Percentiles rank a stretch among this genome's conserved stretches.
These are phyloP conservation scores for Nasturtium officinale DNA, from an alignment of 345 rosid genomes.

Conservation along the genomic window DNA sequence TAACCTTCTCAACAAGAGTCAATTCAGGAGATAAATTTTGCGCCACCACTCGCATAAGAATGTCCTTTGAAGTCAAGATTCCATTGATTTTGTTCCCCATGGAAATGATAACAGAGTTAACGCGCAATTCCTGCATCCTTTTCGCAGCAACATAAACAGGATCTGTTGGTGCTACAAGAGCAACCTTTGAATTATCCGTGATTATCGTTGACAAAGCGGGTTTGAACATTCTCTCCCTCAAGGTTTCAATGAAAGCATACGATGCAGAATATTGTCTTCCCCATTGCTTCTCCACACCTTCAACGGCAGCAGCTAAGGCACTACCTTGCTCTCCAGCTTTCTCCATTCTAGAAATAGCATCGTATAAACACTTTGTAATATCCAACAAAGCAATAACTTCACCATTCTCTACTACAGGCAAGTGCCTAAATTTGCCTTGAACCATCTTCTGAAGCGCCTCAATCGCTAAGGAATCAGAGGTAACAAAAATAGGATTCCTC, in stretches of 20 bases:
- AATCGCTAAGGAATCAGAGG: conserved; percentile 80
- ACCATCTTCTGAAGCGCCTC: conserved; percentile 99
- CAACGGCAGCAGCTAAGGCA: conserved; percentile 97
- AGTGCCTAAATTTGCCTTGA: conserved; percentile 95
- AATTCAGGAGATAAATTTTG: conserved; percentile 87
- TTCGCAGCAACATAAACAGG: conserved; percentile 90
- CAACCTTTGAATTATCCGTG: conserved; percentile 73
- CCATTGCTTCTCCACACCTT: conserved; percentile 97
- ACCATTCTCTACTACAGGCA: conserved; percentile 98
- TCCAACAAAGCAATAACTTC: conserved; percentile 97
- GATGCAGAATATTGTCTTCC: conserved; percentile 82
- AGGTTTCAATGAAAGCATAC: conserved; percentile 80
- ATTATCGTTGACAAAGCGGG: conserved; percentile 88
- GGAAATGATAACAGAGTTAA: conserved; percentile 73
- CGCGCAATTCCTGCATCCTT: conserved; percentile 76
- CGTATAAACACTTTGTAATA: conserved; percentile 92
- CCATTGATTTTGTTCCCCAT: conserved; percentile 76
- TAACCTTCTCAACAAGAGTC: conserved; percentile 93
- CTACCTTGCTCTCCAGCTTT: conserved; percentile 98
- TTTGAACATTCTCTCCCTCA: conserved; percentile 96
- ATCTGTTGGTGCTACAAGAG: conserved; percentile 76
- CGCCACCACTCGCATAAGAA: conserved; percentile 96
- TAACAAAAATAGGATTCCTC: conserved; percentile 82
- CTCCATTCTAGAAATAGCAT: conserved; percentile 97
- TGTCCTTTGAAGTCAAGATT: conserved; percentile 94